A percentile compares a stretch with the other conserved stretches of the same genome.
Evolutionary conservation across 345 rosid genomes (phyloP).

Genomic region (Balakata baccata): DNA sequence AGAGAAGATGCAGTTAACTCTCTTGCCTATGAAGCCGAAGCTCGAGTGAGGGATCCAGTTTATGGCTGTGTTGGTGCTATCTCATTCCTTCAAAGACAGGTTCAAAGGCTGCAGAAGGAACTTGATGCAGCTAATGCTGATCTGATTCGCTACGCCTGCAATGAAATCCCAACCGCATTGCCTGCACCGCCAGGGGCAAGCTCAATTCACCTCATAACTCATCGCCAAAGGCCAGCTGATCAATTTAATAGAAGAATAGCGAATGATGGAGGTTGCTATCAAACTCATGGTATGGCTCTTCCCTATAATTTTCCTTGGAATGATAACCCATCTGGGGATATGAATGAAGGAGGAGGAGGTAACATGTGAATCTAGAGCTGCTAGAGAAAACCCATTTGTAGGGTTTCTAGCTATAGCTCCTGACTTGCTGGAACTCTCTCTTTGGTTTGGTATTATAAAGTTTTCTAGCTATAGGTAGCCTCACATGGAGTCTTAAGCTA

Average conservation of each 20-base stretch:
- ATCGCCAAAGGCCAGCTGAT: constrained; percentile 19
- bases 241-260: constrained; percentile 33
- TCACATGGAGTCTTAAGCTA: constrained; percentile 36
- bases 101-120: constrained; percentile 87
- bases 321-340: constrained; percentile 40
- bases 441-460: constrained; percentile 23
- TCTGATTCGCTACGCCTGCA: constrained; percentile 48
- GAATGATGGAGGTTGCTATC: constrained; percentile 31
- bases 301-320: constrained; percentile 37
- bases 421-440: constrained; percentile 9
- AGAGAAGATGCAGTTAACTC: constrained; percentile 94
- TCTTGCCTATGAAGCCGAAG: constrained; percentile 92
- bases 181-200: constrained; percentile 16
- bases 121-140: constrained; percentile 83
- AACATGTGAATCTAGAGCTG: constrained; percentile 39
- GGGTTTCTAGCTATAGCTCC: constrained; percentile 32
- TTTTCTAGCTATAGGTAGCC: constrained; percentile 29
- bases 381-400: constrained; percentile 17
- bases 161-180: constrained; percentile 25
- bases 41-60: constrained; percentile 84
- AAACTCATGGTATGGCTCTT: constrained; percentile 15
- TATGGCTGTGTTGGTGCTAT: constrained; percentile 89
- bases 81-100: constrained; percentile 86
- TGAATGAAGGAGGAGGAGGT: constrained; percentile 46
- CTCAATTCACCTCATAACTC: constrained; percentile 8